phyloP scores from a whole-genome alignment of 768 basidiomycete species.

The Trametes cubensis region DNA sequence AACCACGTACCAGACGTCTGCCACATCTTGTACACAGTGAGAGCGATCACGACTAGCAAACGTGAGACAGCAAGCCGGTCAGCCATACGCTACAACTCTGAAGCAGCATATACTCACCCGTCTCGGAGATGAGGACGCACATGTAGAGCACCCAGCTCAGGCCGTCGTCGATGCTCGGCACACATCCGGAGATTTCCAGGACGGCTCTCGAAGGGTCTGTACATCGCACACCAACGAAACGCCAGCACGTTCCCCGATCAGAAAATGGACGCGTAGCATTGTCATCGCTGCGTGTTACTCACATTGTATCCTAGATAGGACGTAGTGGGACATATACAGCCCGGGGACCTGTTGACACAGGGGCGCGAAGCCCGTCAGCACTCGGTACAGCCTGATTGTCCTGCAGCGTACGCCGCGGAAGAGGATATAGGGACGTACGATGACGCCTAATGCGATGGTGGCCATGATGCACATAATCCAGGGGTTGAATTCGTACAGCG shows the following conservation, averaged over 20 bases:
- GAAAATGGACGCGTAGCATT: no score
- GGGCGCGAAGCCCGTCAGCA: no score
- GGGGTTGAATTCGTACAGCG: slow-evolving; percentile 1
- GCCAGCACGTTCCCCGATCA: no score
- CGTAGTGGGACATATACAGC: no score
- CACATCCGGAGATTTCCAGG: slow-evolving; percentile 3
- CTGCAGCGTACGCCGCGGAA: neutral
- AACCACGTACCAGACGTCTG: no score
- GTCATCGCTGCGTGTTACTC: no score
- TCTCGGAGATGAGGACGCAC: slow-evolving; percentile 5
- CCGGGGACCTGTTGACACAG: no score
- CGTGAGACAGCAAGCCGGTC: no score
- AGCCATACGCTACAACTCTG: neutral
- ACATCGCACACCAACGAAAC: no score
- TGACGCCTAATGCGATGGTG: neutral
- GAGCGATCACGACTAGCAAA: neutral
- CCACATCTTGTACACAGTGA: slow-evolving; percentile 10
- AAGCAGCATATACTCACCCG: neutral
- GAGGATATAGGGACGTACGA: neutral
- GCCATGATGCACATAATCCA: neutral
- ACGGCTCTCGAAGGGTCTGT: neutral
- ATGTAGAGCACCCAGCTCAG: slow-evolving; percentile 4
- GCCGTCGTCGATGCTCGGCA: neutral
- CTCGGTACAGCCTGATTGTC: neutral
- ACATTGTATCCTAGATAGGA: no score